These are phyloP conservation scores for Talaromyces sp. DNA, from an alignment of 2,329 filamentous ascomycete genomes.

Conservation along the genomic window DNA sequence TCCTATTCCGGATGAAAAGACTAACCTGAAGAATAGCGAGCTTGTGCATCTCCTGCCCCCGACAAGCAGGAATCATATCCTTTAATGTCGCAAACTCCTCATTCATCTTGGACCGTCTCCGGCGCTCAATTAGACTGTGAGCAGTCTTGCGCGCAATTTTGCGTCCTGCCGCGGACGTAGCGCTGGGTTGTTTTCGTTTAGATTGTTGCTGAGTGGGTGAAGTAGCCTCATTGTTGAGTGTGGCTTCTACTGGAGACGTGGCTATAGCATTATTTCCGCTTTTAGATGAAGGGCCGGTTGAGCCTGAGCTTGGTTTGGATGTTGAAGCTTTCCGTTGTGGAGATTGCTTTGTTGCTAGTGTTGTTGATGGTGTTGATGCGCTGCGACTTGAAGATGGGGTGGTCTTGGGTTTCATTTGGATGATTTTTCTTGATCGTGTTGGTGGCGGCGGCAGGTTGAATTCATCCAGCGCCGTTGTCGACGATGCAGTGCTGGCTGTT, in stretches of 20 bases:
- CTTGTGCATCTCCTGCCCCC: constrained; percentile 96
- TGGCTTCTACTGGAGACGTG: background rate
- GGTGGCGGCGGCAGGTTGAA: constrained; percentile 89
- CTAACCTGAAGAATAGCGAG: constrained; percentile 86
- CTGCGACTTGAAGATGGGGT: constrained; percentile 39
- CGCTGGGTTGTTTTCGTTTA: constrained; percentile 74
- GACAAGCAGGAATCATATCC: constrained; percentile 91
- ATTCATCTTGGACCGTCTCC: constrained; percentile 95
- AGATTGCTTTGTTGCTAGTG: constrained; percentile 4
- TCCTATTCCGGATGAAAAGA: constrained; percentile 12
- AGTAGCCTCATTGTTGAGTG: background rate
- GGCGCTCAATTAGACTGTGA: constrained; percentile 88
- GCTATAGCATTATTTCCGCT: background rate
- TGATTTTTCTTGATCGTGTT: constrained; percentile 89
- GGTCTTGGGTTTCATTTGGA: constrained; percentile 82
- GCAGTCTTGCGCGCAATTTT: constrained; percentile 96
- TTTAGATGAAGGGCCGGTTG: background rate
- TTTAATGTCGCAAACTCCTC: constrained; percentile 94
- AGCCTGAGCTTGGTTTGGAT: constrained; percentile 1
- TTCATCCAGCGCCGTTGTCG: constrained; percentile 33
- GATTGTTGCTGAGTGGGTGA: constrained; percentile 24
- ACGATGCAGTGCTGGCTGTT: background rate
- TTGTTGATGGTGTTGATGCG: constrained; percentile 15
- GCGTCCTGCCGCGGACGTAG: constrained; percentile 78
- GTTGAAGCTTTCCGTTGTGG: constrained; percentile 4